Percentiles rank a stretch among this genome's conserved stretches.
These are phyloP conservation scores for Colletotrichum sp. DNA, from an alignment of 2,329 filamentous ascomycete genomes.

Conservation along the genomic window DNA sequence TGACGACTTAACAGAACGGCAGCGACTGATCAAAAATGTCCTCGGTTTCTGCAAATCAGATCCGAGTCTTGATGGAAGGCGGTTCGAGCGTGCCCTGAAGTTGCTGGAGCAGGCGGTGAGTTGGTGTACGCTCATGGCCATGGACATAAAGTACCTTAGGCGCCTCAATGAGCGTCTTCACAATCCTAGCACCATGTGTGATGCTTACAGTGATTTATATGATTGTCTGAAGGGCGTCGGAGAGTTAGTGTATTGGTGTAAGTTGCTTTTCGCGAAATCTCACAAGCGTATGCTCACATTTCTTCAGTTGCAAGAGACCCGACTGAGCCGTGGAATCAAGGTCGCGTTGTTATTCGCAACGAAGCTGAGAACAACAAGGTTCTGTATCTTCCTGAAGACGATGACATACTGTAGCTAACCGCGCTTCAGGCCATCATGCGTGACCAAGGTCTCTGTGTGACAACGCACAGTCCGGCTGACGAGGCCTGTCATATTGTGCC, in stretches of 20 bases:
- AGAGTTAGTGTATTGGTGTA: neutral
- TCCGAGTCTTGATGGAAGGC: neutral
- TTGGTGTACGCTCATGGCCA: neutral
- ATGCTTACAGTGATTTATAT: too few species aligned
- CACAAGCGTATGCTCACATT: neutral
- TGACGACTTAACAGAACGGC: neutral
- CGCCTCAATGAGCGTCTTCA: neutral
- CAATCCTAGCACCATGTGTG: too few species aligned
- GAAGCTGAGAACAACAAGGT: neutral
- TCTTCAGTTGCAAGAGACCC: neutral
- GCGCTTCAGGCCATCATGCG: neutral
- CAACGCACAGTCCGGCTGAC: neutral
- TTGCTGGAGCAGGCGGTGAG: neutral
- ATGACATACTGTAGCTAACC: neutral
- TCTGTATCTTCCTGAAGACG: neutral
- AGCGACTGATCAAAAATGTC: neutral
- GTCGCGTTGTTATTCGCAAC: neutral
- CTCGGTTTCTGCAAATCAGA: neutral
- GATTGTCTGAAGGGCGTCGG: neutral
- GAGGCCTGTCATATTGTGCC: neutral
- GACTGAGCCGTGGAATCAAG: neutral
- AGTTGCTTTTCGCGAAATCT: neutral
- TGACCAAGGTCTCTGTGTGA: neutral
- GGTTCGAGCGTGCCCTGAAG: rapidly evolving
- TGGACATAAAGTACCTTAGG: neutral